Percentiles rank a stretch among this genome's conserved stretches.
Evolutionary conservation across 192 early-diverging fungal species (phyloP).

Genomic region (Backusella parvicylindrica): DNA sequence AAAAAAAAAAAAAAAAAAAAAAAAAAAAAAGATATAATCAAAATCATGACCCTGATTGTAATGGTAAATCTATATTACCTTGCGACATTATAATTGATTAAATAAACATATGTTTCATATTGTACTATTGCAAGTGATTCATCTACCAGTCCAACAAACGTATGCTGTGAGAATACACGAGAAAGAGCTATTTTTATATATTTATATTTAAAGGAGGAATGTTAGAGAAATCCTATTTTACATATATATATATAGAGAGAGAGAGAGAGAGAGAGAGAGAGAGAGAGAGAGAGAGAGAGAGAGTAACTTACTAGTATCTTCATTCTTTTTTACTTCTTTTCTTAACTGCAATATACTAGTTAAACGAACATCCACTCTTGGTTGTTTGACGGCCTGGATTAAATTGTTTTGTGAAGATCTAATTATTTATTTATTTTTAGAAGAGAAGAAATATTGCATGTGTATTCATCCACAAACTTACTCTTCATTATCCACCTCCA

Average conservation of each 20-base stretch:
- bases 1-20: too few species aligned
- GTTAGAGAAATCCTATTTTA: too few species aligned
- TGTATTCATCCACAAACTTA: not conserved
- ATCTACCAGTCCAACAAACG: slow-evolving; percentile 88
- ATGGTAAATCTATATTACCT: too few species aligned
- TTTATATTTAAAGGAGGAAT: not conserved
- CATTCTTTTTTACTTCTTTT: slow-evolving; percentile 60
- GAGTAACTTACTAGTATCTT: slow-evolving; percentile 39
- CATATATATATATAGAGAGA: not conserved
- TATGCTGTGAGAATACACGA: slow-evolving; percentile 74
- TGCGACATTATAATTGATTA: slow-evolving; percentile 75
- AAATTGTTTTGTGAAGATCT: not conserved
- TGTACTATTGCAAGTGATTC: slow-evolving; percentile 80
- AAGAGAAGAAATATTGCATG: too few species aligned
- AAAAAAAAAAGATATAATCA: not conserved
- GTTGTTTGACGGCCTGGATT: not conserved
- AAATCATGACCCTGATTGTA: not conserved
- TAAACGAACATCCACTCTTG: slow-evolving; percentile 71
- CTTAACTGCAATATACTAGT: slow-evolving; percentile 79
- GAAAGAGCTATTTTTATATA: slow-evolving; percentile 64
- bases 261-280: too few species aligned
- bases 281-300: too few species aligned
- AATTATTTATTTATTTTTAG: not conserved
- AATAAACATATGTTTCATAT: slow-evolving; percentile 78
- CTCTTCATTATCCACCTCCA: not conserved